Evolutionary conservation across 306 rosid species (phyloP).

Genomic region (Lupinus albus): DNA sequence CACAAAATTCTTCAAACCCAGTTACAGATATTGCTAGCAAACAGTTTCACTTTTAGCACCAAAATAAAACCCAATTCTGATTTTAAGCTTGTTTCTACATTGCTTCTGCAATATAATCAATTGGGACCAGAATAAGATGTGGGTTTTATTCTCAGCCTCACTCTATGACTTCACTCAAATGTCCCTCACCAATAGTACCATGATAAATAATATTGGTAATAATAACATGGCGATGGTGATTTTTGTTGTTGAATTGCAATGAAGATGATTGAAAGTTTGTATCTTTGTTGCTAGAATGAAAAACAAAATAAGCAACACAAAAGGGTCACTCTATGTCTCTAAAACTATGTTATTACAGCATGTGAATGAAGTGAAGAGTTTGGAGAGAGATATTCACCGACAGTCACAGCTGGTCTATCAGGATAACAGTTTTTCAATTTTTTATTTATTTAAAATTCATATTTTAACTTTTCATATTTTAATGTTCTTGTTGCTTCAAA

Average conservation of each 20-base stretch:
- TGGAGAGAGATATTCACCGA: constrained; percentile 51
- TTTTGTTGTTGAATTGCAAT: constrained; percentile 25
- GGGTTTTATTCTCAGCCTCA: neutral
- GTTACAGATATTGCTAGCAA: neutral
- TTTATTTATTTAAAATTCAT: neutral
- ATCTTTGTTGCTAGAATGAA: constrained; percentile 35
- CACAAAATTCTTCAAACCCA: neutral
- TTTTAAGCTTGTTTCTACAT: constrained; percentile 43
- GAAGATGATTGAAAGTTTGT: constrained; percentile 31
- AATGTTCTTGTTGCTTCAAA: constrained; percentile 13
- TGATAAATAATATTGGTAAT: neutral
- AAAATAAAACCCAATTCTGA: constrained; percentile 31
- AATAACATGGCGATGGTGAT: too few species aligned
- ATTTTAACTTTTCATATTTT: neutral
- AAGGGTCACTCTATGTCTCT: constrained; percentile 8
- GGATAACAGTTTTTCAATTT: neutral
- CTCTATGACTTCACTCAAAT: constrained; percentile 8
- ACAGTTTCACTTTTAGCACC: constrained; percentile 24
- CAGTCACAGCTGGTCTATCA: constrained; percentile 65
- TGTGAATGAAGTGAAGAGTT: constrained; percentile 34
- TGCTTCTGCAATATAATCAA: constrained; percentile 33
- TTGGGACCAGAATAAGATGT: neutral
- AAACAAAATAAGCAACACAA: constrained; percentile 36
- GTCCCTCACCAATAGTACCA: constrained; percentile 19
- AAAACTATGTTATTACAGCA: neutral